Evolutionary conservation across 345 rosid species (phyloP).

Genomic region (Lumnitzera littorea): DNA sequence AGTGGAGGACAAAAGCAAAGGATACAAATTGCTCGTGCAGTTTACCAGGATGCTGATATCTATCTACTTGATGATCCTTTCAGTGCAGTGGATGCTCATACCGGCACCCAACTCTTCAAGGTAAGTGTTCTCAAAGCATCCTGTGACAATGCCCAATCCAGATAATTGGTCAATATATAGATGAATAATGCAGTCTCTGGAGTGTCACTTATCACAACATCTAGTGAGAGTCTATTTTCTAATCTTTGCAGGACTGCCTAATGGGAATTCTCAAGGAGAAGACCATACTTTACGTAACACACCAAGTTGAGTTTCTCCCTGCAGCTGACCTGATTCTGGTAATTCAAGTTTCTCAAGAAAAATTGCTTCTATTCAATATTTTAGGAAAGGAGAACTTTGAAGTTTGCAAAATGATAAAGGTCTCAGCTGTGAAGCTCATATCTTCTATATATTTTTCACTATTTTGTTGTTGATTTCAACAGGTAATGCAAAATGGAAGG

Average conservation of each 20-base stretch:
- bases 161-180: background rate
- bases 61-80: slow-evolving; percentile 91
- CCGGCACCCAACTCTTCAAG: slow-evolving; percentile 79
- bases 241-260: slow-evolving; percentile 61
- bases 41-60: slow-evolving; percentile 85
- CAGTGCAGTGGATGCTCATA: slow-evolving; percentile 97
- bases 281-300: slow-evolving; percentile 79
- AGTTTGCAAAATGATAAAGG: too few relatives aligned
- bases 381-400: too few relatives aligned
- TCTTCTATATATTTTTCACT: background rate
- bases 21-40: slow-evolving; percentile 90
- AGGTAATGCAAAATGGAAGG: slow-evolving; percentile 94
- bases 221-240: background rate
- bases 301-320: slow-evolving; percentile 97
- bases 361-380: background rate
- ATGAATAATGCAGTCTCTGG: too few relatives aligned
- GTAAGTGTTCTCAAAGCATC: slow-evolving; percentile 16
- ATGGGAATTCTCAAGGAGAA: slow-evolving; percentile 75
- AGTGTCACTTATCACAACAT: too few relatives aligned
- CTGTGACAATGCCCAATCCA: too few relatives aligned
- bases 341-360: slow-evolving; percentile 17
- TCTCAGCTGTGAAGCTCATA: too few relatives aligned
- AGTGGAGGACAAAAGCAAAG: slow-evolving; percentile 98
- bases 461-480: slow-evolving; percentile 6
- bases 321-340: slow-evolving; percentile 93